Evolutionary conservation across 2,329 filamentous ascomycete genomes (phyloP), one percentile per base, ranked within the genome.

Genomic region (Didymellaceae sp.): DNA sequence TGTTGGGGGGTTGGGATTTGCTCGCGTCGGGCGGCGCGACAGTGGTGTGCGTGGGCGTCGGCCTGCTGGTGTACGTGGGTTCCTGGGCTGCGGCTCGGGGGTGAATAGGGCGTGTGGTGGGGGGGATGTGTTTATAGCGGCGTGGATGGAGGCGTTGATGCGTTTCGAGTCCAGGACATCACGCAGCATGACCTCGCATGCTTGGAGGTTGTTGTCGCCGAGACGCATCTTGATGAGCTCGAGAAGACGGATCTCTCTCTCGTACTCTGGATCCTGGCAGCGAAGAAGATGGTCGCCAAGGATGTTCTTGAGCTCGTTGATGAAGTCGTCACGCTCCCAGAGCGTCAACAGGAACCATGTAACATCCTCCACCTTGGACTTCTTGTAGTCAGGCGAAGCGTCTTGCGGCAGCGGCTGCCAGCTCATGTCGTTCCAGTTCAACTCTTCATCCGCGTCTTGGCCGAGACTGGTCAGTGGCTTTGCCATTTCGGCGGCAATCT

Each of bases 111-210:
- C 52, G 33, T 35, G 48, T 20, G 17, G 20, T 13, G 37, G 10
- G 21, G 26, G 31, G 8, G 55, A 45, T 14, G 41, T 33, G 10
- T 28, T 54, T 45, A 55, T 59, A 5, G 64, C 57, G 28, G 63
- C 61, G 32, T 54, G 66, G 5, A 70, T 71, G 4, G 82, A 77
- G 6, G 79, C 76, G 67, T 97, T 89, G 52, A 95, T 84, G 32
- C 84, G 82, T 54, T 82, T 81, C 1, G 91, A 96, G 66, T 97
- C 92, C 58, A 89, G 83, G 26, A 97, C 89, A 70, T 99, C 94
- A 57, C 88, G 90, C 49, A 99, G 83, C 94, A 99, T 99, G 64
- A 99, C 94, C 68, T 99, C 93, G 72, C 92, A 97, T 39, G 90
- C 89, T 70, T 97, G 94, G 35, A 99, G 78, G 13, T 90, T 86